phyloP scores from a whole-genome alignment of 164 flowering plant genomes.

The Tinospora cordifolia region DNA sequence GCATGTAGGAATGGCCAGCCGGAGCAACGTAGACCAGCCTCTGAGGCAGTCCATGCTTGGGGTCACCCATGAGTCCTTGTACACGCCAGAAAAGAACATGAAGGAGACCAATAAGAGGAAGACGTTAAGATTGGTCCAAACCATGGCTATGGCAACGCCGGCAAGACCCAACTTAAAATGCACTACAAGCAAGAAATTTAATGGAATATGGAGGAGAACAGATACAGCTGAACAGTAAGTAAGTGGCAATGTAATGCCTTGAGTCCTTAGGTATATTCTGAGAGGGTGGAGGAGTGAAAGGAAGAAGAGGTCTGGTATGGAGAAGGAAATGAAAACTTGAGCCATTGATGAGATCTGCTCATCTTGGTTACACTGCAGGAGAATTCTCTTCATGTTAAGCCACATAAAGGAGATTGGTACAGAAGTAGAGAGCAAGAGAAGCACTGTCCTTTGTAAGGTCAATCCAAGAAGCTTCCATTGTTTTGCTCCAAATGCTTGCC shows the following conservation, averaged over 20 bases:
- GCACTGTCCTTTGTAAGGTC: constrained; percentile 72
- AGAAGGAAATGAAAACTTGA: constrained; percentile 58
- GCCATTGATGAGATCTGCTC: constrained; percentile 56
- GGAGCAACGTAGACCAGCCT: constrained; percentile 73
- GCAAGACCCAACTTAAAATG: constrained; percentile 67
- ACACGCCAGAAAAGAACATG: constrained; percentile 59
- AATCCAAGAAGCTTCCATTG: constrained; percentile 69
- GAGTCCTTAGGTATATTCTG: constrained; percentile 70
- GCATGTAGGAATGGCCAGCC: constrained; percentile 75
- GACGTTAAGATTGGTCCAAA: constrained; percentile 71
- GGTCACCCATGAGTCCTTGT: constrained; percentile 67
- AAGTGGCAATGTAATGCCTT: constrained; percentile 66
- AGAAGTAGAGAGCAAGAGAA: constrained; percentile 65
- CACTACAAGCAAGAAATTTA: constrained; percentile 67
- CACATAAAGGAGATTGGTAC: constrained; percentile 82
- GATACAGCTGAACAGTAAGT: constrained; percentile 79
- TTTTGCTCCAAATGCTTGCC: constrained; percentile 84
- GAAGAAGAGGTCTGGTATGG: constrained; percentile 87
- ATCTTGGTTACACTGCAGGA: constrained; percentile 75
- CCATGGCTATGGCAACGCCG: constrained; percentile 88
- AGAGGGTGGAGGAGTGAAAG: constrained; percentile 89
- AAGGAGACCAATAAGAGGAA: constrained; percentile 43
- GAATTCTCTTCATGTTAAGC: constrained; percentile 75
- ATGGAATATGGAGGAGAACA: constrained; percentile 69
- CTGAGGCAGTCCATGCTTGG: constrained; percentile 70